These are phyloP conservation scores for Aspergillus ibericus DNA, from an alignment of 2,329 filamentous ascomycete species.

Conservation along the genomic window DNA sequence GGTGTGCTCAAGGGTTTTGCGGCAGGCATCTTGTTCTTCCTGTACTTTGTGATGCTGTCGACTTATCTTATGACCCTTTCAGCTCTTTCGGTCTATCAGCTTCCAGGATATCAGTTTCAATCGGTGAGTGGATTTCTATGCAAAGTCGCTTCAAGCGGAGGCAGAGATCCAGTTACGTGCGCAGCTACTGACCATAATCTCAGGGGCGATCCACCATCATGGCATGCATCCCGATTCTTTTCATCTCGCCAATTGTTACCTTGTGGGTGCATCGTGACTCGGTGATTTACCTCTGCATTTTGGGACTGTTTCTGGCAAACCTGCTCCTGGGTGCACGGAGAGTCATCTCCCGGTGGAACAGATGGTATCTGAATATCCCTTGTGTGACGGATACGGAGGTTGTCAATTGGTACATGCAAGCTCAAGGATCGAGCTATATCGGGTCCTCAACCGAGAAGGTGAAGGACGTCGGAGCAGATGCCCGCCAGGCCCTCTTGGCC, in stretches of 20 bases:
- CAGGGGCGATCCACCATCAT: slow-evolving; percentile 55
- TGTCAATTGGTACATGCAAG: slow-evolving; percentile 39
- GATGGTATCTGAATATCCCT: slow-evolving; percentile 49
- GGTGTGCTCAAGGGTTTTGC: slow-evolving; percentile 44
- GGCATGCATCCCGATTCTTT: slow-evolving; percentile 55
- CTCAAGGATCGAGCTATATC: slow-evolving; percentile 33
- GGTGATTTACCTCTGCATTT: slow-evolving; percentile 55
- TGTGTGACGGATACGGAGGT: slow-evolving; percentile 38
- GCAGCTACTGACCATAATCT: background rate
- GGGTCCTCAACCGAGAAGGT: background rate
- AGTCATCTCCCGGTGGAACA: slow-evolving; percentile 58
- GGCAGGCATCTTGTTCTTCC: slow-evolving; percentile 56
- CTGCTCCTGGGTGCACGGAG: slow-evolving; percentile 54
- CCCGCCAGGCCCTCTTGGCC: slow-evolving; percentile 45
- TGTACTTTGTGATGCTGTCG: slow-evolving; percentile 59
- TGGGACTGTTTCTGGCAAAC: slow-evolving; percentile 53
- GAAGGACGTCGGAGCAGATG: slow-evolving; percentile 11
- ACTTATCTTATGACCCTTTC: slow-evolving; percentile 54
- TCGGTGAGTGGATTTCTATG: slow-evolving; percentile 31
- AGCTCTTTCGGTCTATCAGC: slow-evolving; percentile 53
- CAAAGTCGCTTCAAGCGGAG: no score
- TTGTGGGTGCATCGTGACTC: slow-evolving; percentile 55
- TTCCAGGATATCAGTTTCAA: slow-evolving; percentile 53
- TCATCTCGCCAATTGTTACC: slow-evolving; percentile 57
- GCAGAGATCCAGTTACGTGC: no score